Evolutionary conservation across 78 protist species (phyloP), one percentile per base, ranked within the genome.

Genomic region (Fonticula alba): DNA sequence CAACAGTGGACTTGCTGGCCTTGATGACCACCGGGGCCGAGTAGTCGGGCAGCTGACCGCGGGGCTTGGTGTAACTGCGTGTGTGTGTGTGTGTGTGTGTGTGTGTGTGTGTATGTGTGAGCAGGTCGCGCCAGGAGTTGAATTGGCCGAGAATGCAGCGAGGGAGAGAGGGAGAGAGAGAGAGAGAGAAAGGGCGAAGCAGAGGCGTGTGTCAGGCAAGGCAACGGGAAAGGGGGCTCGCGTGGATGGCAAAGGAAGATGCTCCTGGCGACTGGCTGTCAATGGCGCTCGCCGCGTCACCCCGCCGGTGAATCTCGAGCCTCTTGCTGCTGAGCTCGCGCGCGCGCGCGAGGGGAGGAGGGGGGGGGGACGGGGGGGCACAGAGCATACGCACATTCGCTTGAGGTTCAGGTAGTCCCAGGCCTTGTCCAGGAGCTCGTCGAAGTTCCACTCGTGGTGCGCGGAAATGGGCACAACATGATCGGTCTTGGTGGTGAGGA

Each of bases 41-140:
- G 82, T 86, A 96, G 79, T 96, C 99, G 33, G 98, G 96, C 27
- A 87, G 80, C 62, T 82, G 89, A 13, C 99, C 99, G 61, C 72
- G 70, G 17, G 99, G 99, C 77, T 96, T 96, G 41, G 99, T 96
- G 83, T 90, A 94, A 14, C 85, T 79, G 67, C 11, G 7, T 15
- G 60, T n/a, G 60, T n/a, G 36, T 54, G 31, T 15, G 36, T 7
- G 36, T 54, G 31, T 7, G 38, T 7, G 60, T 54, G 60, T 31
- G 31, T 22, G 54, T 50, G 54, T 50, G 31, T 50, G n/a, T 50
- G 31, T 50, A 7, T 50, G 31, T 50, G 54, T 50, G 54, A 19
- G 54, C 15, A 15, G 9, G n/a, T 50, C 27, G 53, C 20, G 20
- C 53, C 53, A 24, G 53, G 29, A 20, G 20, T 24, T 20, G 62